Conservation (phyloP, 2,329 filamentous ascomycete genomes). For the Aureobasidium zeae region DNA sequence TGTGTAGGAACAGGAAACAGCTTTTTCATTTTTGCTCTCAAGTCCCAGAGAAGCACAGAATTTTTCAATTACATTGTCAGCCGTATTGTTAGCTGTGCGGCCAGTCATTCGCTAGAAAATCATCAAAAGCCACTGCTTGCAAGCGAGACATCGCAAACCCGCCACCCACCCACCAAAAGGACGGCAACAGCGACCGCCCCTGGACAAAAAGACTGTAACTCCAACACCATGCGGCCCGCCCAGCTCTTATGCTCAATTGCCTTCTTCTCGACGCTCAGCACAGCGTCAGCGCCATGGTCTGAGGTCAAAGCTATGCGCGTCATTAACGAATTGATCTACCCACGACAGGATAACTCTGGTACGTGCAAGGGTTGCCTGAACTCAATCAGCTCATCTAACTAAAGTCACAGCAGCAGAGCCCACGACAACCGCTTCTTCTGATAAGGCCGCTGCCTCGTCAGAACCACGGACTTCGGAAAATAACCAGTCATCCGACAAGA, state of each 20-base stretch:
- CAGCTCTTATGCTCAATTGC: slow-evolving; percentile 24
- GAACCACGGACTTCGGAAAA: too few species aligned
- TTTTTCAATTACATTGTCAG: too few species aligned
- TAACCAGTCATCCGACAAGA: slow-evolving; percentile 19
- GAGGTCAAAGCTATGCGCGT: slow-evolving; percentile 24
- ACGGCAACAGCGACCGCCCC: too few species aligned
- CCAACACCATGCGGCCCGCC: slow-evolving; percentile 29
- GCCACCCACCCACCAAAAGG: too few species aligned
- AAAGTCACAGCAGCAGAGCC: slow-evolving; percentile 16
- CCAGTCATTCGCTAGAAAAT: too few species aligned
- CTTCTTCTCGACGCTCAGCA: slow-evolving; percentile 26
- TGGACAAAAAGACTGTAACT: too few species aligned
- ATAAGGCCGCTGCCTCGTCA: slow-evolving; percentile 17
- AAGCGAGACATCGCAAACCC: too few species aligned
- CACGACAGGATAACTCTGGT: slow-evolving; percentile 21
- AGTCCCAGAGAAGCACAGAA: too few species aligned
- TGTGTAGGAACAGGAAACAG: too few species aligned
- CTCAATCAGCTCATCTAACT: slow-evolving; percentile 22
- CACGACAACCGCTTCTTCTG: slow-evolving; percentile 11
- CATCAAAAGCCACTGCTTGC: too few species aligned
- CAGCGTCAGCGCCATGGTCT: slow-evolving; percentile 24
- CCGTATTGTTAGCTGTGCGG: too few species aligned
- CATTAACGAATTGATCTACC: slow-evolving; percentile 21
- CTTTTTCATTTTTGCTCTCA: too few species aligned
- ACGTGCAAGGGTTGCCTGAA: slow-evolving; percentile 16